Percentiles rank a stretch among this genome's conserved stretches.
Evolutionary conservation across 352 stramenopile species (phyloP).

Genomic region (Pythium chondricola): DNA sequence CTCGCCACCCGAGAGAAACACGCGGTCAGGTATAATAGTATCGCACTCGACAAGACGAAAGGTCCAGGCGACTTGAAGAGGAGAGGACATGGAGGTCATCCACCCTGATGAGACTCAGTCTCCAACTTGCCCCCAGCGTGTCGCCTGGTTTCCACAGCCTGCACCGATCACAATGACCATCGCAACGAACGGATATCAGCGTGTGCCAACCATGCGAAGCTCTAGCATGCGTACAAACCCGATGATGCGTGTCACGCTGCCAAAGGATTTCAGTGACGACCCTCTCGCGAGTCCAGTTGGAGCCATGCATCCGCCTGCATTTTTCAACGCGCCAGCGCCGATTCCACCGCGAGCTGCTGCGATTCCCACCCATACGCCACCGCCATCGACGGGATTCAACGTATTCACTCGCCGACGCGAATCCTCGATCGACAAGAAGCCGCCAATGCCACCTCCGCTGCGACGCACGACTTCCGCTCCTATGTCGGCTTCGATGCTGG

Average conservation of each 20-base stretch:
- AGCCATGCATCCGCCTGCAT: constrained; percentile 2
- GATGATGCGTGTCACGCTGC: constrained; percentile 21
- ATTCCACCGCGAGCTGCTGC: background rate
- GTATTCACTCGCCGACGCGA: constrained; percentile 23
- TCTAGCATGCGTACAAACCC: constrained; percentile 16
- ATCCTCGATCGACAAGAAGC: constrained; percentile 24
- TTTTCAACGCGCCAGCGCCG: constrained; percentile 1
- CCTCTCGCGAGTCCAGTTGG: constrained; percentile 19
- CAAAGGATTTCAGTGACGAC: constrained; percentile 17
- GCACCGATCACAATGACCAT: constrained; percentile 22
- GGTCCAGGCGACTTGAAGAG: background rate
- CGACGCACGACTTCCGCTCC: constrained; percentile 20
- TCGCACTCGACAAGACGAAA: background rate
- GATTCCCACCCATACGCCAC: background rate
- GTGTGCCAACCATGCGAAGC: constrained; percentile 7
- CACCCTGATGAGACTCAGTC: constrained; percentile 3
- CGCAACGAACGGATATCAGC: background rate
- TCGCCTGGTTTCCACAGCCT: constrained; percentile 6
- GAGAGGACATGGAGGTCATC: constrained; percentile 4
- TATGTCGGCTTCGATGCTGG: constrained; percentile 38
- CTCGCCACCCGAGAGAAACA: background rate
- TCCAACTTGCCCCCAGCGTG: constrained; percentile 1
- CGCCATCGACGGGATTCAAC: too few species aligned
- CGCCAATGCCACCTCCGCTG: constrained; percentile 13
- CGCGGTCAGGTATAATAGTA: background rate